Conservation (phyloP, 805 yeast genomes). For the Yamadazyma tumulicola region DNA sequence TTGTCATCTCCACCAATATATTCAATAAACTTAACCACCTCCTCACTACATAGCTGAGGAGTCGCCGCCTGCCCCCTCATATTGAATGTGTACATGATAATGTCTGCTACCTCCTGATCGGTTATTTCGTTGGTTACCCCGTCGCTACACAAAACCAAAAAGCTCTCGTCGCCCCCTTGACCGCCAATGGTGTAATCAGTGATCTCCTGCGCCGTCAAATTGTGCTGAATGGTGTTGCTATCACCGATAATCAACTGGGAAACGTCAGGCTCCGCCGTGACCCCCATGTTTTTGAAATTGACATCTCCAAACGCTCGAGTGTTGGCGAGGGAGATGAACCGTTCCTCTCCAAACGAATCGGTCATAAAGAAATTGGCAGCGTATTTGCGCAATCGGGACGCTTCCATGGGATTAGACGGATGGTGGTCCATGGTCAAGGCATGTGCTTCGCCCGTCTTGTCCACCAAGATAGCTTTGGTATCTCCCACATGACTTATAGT, state of each 20-base stretch:
- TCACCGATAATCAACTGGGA: slow-evolving; percentile 67
- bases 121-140: slow-evolving; percentile 79
- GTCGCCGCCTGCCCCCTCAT: slow-evolving; percentile 71
- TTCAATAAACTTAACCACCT: slow-evolving; percentile 77
- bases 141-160: slow-evolving; percentile 77
- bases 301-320: slow-evolving; percentile 93
- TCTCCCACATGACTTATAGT: slow-evolving; percentile 92
- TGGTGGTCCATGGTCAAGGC: slow-evolving; percentile 80
- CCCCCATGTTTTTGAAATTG: slow-evolving; percentile 75
- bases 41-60: slow-evolving; percentile 83
- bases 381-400: slow-evolving; percentile 62
- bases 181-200: slow-evolving; percentile 33
- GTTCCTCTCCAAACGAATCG: slow-evolving; percentile 90
- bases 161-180: slow-evolving; percentile 84
- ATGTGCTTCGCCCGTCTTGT: slow-evolving; percentile 73
- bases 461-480: slow-evolving; percentile 83
- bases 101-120: slow-evolving; percentile 90
- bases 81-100: slow-evolving; percentile 66
- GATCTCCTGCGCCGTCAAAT: slow-evolving; percentile 37
- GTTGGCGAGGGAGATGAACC: slow-evolving; percentile 81
- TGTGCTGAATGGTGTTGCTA: slow-evolving; percentile 25
- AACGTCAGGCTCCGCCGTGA: slow-evolving; percentile 90
- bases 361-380: slow-evolving; percentile 62
- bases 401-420: slow-evolving; percentile 78
- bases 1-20: slow-evolving; percentile 91